Conservation (phyloP, 192 early-diverging fungal species). For the Haplosporangium gracile region DNA sequence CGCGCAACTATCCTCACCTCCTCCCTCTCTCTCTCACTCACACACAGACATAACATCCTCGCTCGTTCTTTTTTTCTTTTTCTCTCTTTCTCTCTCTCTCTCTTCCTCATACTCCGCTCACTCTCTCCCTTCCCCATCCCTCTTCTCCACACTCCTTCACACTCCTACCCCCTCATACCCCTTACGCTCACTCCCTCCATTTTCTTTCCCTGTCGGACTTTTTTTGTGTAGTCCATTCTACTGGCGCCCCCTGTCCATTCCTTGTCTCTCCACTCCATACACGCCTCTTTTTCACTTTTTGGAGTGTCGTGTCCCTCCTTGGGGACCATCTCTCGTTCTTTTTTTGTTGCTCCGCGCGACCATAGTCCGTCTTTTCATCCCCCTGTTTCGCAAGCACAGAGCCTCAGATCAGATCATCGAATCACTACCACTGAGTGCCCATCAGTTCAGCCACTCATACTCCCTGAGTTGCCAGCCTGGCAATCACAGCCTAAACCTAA, state of each 20-base stretch:
- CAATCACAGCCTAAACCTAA: background rate
- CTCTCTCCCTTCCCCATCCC: background rate
- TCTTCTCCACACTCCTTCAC: background rate
- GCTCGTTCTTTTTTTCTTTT: background rate
- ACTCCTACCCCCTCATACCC: background rate
- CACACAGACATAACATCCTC: too few relatives aligned
- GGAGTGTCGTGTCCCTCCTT: too few relatives aligned
- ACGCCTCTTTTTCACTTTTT: too few relatives aligned
- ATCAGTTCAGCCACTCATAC: background rate
- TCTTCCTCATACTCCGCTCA: too few relatives aligned
- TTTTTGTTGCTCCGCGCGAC: too few relatives aligned
- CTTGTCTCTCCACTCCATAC: background rate
- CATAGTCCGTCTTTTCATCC: too few relatives aligned
- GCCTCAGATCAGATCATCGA: background rate
- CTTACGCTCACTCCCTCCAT: background rate
- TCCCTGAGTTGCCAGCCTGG: background rate
- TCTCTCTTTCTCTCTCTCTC: background rate
- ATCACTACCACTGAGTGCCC: background rate
- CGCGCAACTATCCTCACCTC: conserved; percentile 1
- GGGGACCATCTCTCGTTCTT: too few relatives aligned
- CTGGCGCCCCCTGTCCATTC: background rate
- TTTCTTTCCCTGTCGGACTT: background rate
- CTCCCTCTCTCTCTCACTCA: background rate
- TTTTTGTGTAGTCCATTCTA: background rate
- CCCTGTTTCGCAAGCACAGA: too few relatives aligned